Percentiles rank a stretch among this genome's conserved stretches.
These are phyloP conservation scores for Triticum dicoccoides DNA, from an alignment of 176 grass and related monocot species.

Conservation along the genomic window DNA sequence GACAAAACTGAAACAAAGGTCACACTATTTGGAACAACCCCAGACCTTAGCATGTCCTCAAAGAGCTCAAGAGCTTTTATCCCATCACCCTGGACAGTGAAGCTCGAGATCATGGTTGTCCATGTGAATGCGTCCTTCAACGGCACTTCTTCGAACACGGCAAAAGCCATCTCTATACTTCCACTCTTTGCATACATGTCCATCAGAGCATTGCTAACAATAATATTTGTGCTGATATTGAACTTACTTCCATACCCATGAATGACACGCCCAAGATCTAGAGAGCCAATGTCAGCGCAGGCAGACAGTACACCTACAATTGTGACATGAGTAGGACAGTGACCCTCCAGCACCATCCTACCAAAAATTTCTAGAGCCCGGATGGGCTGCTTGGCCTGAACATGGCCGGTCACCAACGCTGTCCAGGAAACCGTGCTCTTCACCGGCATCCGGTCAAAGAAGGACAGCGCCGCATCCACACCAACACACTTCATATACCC, in stretches of 20 bases:
- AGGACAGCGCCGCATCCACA: constrained; percentile 26
- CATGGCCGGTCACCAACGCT: constrained; percentile 52
- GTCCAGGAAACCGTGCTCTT: constrained; percentile 53
- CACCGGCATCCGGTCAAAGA: constrained; percentile 48
- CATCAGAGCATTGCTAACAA: constrained; percentile 58
- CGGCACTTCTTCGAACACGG: constrained; percentile 34
- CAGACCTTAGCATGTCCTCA: constrained; percentile 43
- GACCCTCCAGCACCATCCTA: constrained; percentile 50
- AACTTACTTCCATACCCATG: constrained; percentile 53
- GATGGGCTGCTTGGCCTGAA: constrained; percentile 49
- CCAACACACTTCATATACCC: constrained; percentile 42
- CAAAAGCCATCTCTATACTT: constrained; percentile 37
- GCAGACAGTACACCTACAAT: constrained; percentile 54
- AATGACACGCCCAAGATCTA: constrained; percentile 50
- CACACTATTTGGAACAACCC: constrained; percentile 43
- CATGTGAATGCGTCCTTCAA: constrained; percentile 65
- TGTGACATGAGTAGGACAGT: constrained; percentile 45
- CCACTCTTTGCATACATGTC: constrained; percentile 85
- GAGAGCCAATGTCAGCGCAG: constrained; percentile 62
- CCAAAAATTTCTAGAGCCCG: constrained; percentile 53
- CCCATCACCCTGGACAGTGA: constrained; percentile 58
- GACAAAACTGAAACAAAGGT: constrained; percentile 62
- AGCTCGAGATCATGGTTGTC: constrained; percentile 68
- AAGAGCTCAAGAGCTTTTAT: constrained; percentile 51
- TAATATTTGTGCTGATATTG: constrained; percentile 28